phyloP scores from a whole-genome alignment of 805 yeast species.

The Yarrowia bubula region DNA sequence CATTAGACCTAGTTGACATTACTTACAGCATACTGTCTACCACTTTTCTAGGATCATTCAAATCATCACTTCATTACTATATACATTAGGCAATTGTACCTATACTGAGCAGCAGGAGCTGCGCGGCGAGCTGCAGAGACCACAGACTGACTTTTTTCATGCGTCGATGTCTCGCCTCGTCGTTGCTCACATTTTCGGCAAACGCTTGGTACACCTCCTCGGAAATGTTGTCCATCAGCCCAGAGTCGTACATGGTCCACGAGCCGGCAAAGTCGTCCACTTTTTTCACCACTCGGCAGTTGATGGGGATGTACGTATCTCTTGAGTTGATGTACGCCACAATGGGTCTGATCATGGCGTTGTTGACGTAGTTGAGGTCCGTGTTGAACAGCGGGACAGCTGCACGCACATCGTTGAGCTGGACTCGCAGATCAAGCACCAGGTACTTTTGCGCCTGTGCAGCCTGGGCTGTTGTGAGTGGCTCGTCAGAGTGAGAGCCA shows the following conservation, averaged over 20 bases:
- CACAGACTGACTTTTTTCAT: slow-evolving; percentile 87
- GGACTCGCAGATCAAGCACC: slow-evolving; percentile 74
- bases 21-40: not conserved
- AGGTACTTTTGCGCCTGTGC: slow-evolving; percentile 52
- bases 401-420: slow-evolving; percentile 83
- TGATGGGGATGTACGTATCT: slow-evolving; percentile 83
- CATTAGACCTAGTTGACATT: too few species aligned
- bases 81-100: slow-evolving; percentile 58
- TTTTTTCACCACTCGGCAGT: slow-evolving; percentile 75
- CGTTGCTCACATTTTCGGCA: slow-evolving; percentile 84
- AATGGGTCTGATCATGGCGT: slow-evolving; percentile 89
- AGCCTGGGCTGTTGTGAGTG: slow-evolving; percentile 39
- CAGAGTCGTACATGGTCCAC: slow-evolving; percentile 92
- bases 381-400: slow-evolving; percentile 80
- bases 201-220: slow-evolving; percentile 88
- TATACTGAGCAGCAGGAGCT: slow-evolving; percentile 75
- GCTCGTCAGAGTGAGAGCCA: slow-evolving; percentile 29
- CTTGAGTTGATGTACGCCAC: slow-evolving; percentile 92
- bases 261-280: slow-evolving; percentile 87
- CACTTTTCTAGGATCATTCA: not conserved
- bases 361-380: slow-evolving; percentile 88
- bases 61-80: slow-evolving; percentile 25
- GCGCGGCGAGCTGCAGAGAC: slow-evolving; percentile 83
- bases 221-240: slow-evolving; percentile 86
- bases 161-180: slow-evolving; percentile 67